Evolutionary conservation across 2,329 filamentous ascomycete species (phyloP), one percentile per base, ranked within the genome.

Genomic region (Phyllosticta paracitricarpa): DNA sequence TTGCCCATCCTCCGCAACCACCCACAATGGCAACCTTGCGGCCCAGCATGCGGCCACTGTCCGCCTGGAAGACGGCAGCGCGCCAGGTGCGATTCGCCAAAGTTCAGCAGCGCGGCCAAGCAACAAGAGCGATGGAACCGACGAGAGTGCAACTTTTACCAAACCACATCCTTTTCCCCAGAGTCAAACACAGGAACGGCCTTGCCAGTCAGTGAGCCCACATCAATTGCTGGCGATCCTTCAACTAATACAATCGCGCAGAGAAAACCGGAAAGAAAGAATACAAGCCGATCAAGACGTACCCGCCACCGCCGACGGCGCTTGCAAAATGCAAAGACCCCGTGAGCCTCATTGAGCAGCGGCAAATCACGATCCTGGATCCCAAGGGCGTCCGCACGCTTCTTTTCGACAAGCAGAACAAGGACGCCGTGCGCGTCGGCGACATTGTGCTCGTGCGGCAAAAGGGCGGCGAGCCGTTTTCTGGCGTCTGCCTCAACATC

Each of bases 361-460:
- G 83, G 61, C 90, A 96, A 77, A 82, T 96, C 70, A 72, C 81
- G 51, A 75, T 82, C 52, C 88, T 97, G 69, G 94, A 99, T 76
- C 91, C 91, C 4, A 91, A 86, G 1, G 91, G 91, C 57, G 86
- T 88, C 58, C 89, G 93, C 64, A 88, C 86, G 53, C 84, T 85
- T 33, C 85, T 99, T 62, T 97, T 99, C 79, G 84, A 86, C 66
- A 84, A 83, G 67, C 76, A 81, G 59, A 95, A 93, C 76, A 82
- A 83, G 33, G 91, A 97, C 73, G 84, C 86, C 68, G 91, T 88
- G 61, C 87, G 88, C 69, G 84, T 89, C 1, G 94, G 94, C 69
- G 94, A 99, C 75, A 89, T 99, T 65, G 82, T 99, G 40, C 90
- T 95, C 68, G 89, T 97, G 56, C 90, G 90, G 52, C 88, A 90